These are phyloP conservation scores for Podaxis carcinomalis DNA, from an alignment of 768 basidiomycete genomes.

Conservation along the genomic window DNA sequence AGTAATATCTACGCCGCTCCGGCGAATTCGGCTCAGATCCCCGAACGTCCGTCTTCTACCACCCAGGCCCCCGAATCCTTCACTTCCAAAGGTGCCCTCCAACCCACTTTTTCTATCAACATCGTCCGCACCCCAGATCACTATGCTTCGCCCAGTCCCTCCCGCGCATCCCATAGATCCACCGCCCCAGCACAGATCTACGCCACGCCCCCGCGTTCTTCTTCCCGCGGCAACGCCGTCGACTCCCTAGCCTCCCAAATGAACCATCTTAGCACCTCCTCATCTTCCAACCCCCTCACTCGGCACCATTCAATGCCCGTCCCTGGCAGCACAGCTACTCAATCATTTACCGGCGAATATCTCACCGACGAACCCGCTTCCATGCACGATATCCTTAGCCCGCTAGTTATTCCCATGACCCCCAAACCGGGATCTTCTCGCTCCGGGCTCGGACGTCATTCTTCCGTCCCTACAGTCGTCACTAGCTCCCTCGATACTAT, in stretches of 20 bases:
- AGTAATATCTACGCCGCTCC: slow-evolving; percentile 1
- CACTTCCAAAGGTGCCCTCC: slow-evolving; percentile 47
- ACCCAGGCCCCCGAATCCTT: slow-evolving; percentile 35
- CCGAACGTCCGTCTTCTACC: neutral
- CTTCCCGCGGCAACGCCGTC: slow-evolving; percentile 13
- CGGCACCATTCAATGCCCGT: slow-evolving; percentile 32
- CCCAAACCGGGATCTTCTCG: slow-evolving; percentile 22
- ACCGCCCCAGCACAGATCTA: slow-evolving; percentile 3
- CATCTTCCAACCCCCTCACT: slow-evolving; percentile 17
- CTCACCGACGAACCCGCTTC: slow-evolving; percentile 42
- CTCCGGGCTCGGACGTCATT: slow-evolving; percentile 22
- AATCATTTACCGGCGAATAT: slow-evolving; percentile 19
- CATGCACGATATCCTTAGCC: slow-evolving; percentile 34
- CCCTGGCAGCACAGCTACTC: slow-evolving; percentile 9
- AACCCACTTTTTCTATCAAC: slow-evolving; percentile 64
- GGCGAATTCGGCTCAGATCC: neutral
- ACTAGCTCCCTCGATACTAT: slow-evolving; percentile 35
- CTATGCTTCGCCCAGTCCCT: slow-evolving; percentile 31
- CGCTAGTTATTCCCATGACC: slow-evolving; percentile 33
- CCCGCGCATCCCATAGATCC: slow-evolving; percentile 6
- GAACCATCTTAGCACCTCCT: slow-evolving; percentile 16
- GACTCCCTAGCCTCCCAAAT: slow-evolving; percentile 19
- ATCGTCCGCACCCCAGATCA: slow-evolving; percentile 68
- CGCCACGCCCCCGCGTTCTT: slow-evolving; percentile 14
- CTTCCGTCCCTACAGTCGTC: slow-evolving; percentile 28